phyloP scores from a whole-genome alignment of 441 rosid species.

The Erodium trifolium region DNA sequence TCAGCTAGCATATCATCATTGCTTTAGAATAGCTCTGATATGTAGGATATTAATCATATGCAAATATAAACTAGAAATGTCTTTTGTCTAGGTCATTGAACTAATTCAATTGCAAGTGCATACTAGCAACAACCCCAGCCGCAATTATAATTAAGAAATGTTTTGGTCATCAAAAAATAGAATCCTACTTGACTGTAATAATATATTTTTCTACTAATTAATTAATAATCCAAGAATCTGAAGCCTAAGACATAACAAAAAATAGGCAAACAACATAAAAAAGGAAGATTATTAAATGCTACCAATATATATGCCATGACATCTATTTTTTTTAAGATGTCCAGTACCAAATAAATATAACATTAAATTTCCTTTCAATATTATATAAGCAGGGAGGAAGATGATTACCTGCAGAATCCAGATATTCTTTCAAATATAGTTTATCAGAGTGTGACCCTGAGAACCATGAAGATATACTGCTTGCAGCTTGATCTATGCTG shows the following conservation, averaged over 20 bases:
- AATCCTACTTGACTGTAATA: not conserved
- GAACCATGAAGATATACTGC: slow-evolving; percentile 28
- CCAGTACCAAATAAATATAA: not conserved
- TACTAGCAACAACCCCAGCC: no score
- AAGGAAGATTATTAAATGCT: not conserved
- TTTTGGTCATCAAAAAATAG: no score
- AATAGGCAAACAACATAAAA: not conserved
- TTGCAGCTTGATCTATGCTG: slow-evolving; percentile 25
- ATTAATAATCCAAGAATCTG: not conserved
- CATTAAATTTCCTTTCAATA: not conserved
- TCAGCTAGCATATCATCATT: not conserved
- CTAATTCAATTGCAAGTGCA: no score
- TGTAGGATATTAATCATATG: not conserved
- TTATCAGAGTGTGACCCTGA: slow-evolving; percentile 23
- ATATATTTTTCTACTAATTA: not conserved
- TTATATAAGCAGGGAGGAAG: not conserved
- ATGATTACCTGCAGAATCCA: slow-evolving; percentile 11
- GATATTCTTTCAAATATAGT: slow-evolving; percentile 17
- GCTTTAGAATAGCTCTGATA: not conserved
- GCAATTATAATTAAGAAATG: no score
- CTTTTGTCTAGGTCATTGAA: no score
- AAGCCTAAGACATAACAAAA: not conserved
- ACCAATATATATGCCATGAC: not conserved
- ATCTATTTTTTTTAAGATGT: not conserved
- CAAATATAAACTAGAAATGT: not conserved